Conservation (phyloP, 2,329 filamentous ascomycete species). For the Tolypocladium endophyticum region DNA sequence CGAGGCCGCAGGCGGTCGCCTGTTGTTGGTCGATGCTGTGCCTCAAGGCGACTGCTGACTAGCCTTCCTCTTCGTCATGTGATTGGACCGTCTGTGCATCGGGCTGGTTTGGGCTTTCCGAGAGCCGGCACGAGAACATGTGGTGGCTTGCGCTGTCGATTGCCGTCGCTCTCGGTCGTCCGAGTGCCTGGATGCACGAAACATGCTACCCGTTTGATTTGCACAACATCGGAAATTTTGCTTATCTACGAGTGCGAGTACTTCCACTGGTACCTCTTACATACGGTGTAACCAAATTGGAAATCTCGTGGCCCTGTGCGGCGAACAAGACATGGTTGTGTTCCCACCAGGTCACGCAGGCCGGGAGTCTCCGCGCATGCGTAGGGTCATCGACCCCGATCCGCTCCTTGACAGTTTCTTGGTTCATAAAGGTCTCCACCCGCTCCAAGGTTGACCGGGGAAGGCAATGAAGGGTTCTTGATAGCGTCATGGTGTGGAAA, state of each 20-base stretch:
- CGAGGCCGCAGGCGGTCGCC: background rate
- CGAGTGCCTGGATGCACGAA: background rate
- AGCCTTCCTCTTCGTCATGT: background rate
- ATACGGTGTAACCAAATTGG: background rate
- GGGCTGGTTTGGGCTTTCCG: background rate
- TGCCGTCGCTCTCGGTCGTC: background rate
- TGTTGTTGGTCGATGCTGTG: background rate
- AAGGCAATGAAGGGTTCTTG: background rate
- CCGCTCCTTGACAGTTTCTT: background rate
- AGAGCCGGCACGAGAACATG: background rate
- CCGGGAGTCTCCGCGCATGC: background rate
- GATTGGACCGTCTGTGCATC: background rate
- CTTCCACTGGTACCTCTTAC: background rate
- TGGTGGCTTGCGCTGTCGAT: background rate
- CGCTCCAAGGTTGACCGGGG: background rate
- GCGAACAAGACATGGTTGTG: background rate
- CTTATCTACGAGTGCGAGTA: too few relatives aligned
- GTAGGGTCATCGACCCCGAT: background rate
- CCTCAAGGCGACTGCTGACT: background rate
- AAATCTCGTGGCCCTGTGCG: background rate
- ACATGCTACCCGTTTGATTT: background rate
- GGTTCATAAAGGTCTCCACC: background rate
- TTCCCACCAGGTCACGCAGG: background rate
- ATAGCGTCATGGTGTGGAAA: background rate
- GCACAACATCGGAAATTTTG: background rate